Evolutionary conservation across 139 green algal species (phyloP).

Genomic region (Trebouxia sp.): DNA sequence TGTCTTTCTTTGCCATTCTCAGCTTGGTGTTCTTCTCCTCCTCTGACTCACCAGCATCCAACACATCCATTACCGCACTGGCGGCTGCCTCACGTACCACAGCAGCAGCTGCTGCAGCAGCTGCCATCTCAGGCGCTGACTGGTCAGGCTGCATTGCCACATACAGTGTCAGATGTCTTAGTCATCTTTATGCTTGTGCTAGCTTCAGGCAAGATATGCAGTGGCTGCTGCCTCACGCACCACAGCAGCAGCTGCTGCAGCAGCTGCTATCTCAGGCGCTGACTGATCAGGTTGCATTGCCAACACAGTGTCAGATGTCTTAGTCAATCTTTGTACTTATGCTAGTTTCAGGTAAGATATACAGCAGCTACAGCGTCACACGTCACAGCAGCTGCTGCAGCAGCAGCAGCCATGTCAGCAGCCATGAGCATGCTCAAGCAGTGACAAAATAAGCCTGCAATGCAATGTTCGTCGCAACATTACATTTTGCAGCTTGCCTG

Average conservation of each 20-base stretch:
- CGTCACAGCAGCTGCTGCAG: conserved; percentile 53
- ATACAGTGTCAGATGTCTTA: too few species aligned
- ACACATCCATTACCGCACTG: conserved; percentile 36
- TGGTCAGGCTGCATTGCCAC: conserved; percentile 20
- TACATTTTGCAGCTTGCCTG: too few species aligned
- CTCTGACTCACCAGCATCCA: conserved; percentile 58
- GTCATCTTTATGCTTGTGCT: too few species aligned
- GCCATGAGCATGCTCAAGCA: too few species aligned
- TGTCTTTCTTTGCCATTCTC: conserved; percentile 57
- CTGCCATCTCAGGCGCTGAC: conserved; percentile 40
- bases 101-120: conserved; percentile 49
- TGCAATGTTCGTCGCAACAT: too few species aligned
- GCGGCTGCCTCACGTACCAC: conserved; percentile 59
- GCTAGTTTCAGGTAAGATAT: too few species aligned
- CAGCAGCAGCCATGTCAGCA: conserved; percentile 48
- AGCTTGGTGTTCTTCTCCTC: conserved; percentile 49
- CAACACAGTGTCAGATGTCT: too few species aligned
- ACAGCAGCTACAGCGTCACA: conserved; percentile 48
- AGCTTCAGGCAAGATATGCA: too few species aligned
- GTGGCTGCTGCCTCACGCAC: conserved; percentile 55
- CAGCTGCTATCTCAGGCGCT: conserved; percentile 43
- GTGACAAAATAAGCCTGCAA: too few species aligned
- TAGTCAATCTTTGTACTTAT: too few species aligned
- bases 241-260: conserved; percentile 51
- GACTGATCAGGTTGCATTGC: conserved; percentile 14